Base-by-base conservation (phyloP, 2,329 filamentous ascomycete species). In the Alternaria metachromatica region DNA sequence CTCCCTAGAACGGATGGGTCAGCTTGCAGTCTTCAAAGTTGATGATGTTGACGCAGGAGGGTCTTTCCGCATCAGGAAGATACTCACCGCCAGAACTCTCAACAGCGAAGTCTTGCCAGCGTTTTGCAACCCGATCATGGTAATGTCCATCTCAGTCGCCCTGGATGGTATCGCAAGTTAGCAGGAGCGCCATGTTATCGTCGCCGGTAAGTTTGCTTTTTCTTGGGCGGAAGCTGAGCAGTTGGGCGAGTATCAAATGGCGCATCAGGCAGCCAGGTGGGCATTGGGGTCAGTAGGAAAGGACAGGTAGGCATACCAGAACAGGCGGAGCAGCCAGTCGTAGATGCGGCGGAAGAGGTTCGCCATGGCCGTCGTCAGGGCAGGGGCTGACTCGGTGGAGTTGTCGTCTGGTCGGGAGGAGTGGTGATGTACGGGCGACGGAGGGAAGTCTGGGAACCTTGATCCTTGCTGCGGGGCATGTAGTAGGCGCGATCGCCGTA, bases 81-180 rank as follows among this genome's bases (percentile, higher is more conserved):
- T 63, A 83, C 95, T 88, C 90, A 99, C 96, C 85, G 95, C 94
- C 75, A 99, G 87, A 75, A 98, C 95, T 74, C 94, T 89, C 80
- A 99, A 86, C 77, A 99, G 83, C 66, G 95, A 98, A 43, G 96
- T 98, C 85, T 99, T 99, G 77, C 96, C 96, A 63, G 96, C 96
- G 84, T 98, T 98, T 80, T 99, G 96, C 78, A 99, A 85, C 23
- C 96, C 96, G 80, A 99, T 95, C 91, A 99, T 97, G 73, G 96
- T 98, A 80, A 99, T 95, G 83, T 99, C 96, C 94, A 99, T 97
- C 85, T 99, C 96, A 71, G 94, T 97, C 72, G 95, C 94, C 96
- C 95, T 97, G 66, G 26, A 70, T 56, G 66, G 61, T 57, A 64
- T 62, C 55, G 61, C 37, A 46, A 61, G 63, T 75, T 67, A 76